Percentiles rank a stretch among this genome's conserved stretches.
phyloP scores from a whole-genome alignment of 345 rosid genomes.

The Acer yangbiense region DNA sequence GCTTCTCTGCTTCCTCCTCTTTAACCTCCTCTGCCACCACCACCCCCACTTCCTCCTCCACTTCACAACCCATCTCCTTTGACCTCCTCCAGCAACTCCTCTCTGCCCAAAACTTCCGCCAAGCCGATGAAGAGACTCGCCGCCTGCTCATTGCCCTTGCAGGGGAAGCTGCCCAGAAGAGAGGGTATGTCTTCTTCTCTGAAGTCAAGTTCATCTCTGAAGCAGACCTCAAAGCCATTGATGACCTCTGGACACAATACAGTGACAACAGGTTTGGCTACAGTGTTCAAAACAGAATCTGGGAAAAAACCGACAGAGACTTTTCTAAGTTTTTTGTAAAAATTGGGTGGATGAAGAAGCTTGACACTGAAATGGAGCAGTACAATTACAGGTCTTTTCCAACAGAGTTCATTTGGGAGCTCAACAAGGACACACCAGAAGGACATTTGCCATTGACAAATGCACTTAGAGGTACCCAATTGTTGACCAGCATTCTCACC shows the following conservation, averaged over 20 bases:
- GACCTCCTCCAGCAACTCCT: slow-evolving; percentile 71
- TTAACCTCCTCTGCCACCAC: slow-evolving; percentile 36
- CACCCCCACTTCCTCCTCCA: slow-evolving; percentile 33
- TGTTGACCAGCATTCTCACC: slow-evolving; percentile 61
- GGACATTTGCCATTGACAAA: slow-evolving; percentile 95
- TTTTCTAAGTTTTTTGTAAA: slow-evolving; percentile 77
- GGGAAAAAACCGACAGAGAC: slow-evolving; percentile 65
- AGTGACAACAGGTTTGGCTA: slow-evolving; percentile 78
- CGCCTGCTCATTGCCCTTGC: slow-evolving; percentile 76
- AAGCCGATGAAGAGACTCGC: slow-evolving; percentile 93
- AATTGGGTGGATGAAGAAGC: slow-evolving; percentile 96
- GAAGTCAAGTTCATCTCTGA: slow-evolving; percentile 74
- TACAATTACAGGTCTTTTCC: slow-evolving; percentile 89
- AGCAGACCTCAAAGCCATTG: slow-evolving; percentile 66
- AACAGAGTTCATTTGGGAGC: slow-evolving; percentile 81
- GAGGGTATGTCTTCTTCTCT: slow-evolving; percentile 97
- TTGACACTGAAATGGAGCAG: slow-evolving; percentile 81
- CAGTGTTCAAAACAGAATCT: slow-evolving; percentile 72
- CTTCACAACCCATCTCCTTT: slow-evolving; percentile 46
- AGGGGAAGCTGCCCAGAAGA: slow-evolving; percentile 71
- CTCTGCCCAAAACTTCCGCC: slow-evolving; percentile 60
- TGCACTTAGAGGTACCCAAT: slow-evolving; percentile 84
- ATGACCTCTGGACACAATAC: slow-evolving; percentile 70
- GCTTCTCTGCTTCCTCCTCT: slow-evolving; percentile 7
- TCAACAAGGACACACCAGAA: slow-evolving; percentile 64